Percentiles rank a stretch among this genome's conserved stretches.
phyloP scores from a whole-genome alignment of 352 stramenopile genomes.

The Phytophthora megakarya region DNA sequence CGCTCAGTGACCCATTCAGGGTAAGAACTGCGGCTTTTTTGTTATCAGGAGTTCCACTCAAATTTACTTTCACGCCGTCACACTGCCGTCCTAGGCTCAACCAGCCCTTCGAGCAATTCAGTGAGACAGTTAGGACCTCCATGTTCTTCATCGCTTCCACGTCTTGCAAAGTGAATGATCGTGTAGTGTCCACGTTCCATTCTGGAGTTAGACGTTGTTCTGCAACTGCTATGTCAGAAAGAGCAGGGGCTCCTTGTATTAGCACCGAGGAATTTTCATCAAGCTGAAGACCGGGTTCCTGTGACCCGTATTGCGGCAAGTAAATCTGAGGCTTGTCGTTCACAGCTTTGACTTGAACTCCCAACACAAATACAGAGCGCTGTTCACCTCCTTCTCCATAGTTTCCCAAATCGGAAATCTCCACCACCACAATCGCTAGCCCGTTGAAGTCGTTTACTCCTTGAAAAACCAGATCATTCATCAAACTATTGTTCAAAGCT shows the following conservation, averaged over 20 bases:
- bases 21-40: conserved; percentile 9
- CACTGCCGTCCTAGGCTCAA: conserved; percentile 42
- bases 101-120: conserved; percentile 44
- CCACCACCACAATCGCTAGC: conserved; percentile 43
- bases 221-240: neutral
- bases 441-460: conserved; percentile 38
- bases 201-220: neutral
- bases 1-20: conserved; percentile 35
- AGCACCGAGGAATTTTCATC: conserved; percentile 46
- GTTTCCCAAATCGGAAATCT: conserved; percentile 48
- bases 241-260: conserved; percentile 40
- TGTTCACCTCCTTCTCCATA: conserved; percentile 32
- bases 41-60: conserved; percentile 1
- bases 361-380: conserved; percentile 40
- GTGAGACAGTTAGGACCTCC: conserved; percentile 27
- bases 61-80: conserved; percentile 11
- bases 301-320: conserved; percentile 44
- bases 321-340: conserved; percentile 50
- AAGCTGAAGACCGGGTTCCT: conserved; percentile 42
- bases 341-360: conserved; percentile 40
- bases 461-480: conserved; percentile 47
- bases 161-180: conserved; percentile 52
- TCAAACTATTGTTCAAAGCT: conserved; percentile 43
- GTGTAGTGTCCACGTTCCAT: conserved; percentile 23
- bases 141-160: conserved; percentile 14